These are phyloP conservation scores for Penicillium lagena DNA, from an alignment of 495 filamentous ascomycete species.

Conservation along the genomic window DNA sequence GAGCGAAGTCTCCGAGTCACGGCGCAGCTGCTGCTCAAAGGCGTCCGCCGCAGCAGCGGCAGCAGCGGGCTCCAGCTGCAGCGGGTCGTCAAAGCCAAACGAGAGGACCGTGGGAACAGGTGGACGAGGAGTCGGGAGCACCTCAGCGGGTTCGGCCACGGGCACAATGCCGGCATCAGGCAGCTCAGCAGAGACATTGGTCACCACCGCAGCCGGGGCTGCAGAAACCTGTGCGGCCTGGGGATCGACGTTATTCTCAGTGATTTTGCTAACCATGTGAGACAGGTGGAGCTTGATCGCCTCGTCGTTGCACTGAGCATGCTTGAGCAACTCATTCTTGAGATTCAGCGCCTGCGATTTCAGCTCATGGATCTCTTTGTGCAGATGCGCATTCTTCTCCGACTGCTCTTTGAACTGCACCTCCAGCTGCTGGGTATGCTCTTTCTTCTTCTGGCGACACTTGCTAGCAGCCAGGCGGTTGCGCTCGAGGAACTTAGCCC, in stretches of 20 bases:
- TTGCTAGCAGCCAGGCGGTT: conserved; percentile 83
- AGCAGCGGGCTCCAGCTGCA: conserved; percentile 19
- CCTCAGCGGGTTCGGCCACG: not conserved
- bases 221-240: not conserved
- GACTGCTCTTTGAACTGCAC: conserved; percentile 29
- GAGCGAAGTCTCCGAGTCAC: conserved; percentile 22
- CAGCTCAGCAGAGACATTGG: conserved; percentile 4
- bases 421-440: conserved; percentile 58
- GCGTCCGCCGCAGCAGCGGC: conserved; percentile 7
- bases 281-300: conserved; percentile 45
- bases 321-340: conserved; percentile 52
- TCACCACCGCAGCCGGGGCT: conserved; percentile 1
- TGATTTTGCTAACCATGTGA: conserved; percentile 37
- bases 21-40: conserved; percentile 24
- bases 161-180: not conserved
- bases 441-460: conserved; percentile 83
- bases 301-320: conserved; percentile 52
- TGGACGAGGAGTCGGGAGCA: too few species aligned
- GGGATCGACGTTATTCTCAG: conserved; percentile 13
- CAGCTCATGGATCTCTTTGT: conserved; percentile 44
- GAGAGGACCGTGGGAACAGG: conserved; percentile 9
- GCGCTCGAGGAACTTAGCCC: conserved; percentile 61
- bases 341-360: conserved; percentile 42
- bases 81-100: conserved; percentile 33
- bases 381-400: conserved; percentile 62